Evolutionary conservation across 2,329 filamentous ascomycete genomes (phyloP).

Genomic region (Colletotrichum echinochloae): DNA sequence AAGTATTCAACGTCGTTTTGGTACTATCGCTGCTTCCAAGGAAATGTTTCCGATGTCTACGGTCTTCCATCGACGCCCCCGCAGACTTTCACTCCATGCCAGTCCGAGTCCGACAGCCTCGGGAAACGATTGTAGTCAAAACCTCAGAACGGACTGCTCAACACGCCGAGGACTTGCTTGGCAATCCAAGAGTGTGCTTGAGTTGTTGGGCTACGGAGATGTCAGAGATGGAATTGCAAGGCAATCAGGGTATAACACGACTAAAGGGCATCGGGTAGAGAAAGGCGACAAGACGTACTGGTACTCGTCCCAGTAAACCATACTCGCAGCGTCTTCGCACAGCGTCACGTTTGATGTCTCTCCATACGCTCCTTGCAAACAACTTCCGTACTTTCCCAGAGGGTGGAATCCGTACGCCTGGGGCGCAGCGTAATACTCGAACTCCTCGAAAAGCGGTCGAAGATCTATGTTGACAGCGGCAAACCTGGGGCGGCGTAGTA

Average conservation of each 20-base stretch:
- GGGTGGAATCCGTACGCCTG: constrained; percentile 17
- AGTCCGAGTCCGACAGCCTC: neutral
- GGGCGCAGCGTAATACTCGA: constrained; percentile 32
- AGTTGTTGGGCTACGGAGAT: constrained; percentile 26
- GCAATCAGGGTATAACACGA: neutral
- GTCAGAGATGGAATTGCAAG: constrained; percentile 1
- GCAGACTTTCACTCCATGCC: neutral
- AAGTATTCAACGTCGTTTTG: neutral
- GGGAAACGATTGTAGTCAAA: neutral
- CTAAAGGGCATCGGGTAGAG: neutral
- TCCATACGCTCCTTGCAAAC: constrained; percentile 25
- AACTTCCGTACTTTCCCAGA: constrained; percentile 34
- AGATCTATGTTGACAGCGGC: constrained; percentile 14
- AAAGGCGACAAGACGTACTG: constrained; percentile 9
- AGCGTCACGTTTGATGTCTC: constrained; percentile 34
- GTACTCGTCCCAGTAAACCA: constrained; percentile 38
- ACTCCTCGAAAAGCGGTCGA: constrained; percentile 28
- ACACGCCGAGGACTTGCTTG: constrained; percentile 15
- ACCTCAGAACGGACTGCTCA: constrained; percentile 24
- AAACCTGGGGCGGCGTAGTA: neutral
- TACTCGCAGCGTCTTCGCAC: constrained; percentile 20
- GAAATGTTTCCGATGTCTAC: neutral
- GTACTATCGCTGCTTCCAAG: constrained; percentile 4
- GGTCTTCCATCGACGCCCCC: neutral
- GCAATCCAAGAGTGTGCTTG: constrained; percentile 37